Conservation (phyloP, 345 rosid genomes). For the Laguncularia racemosa region DNA sequence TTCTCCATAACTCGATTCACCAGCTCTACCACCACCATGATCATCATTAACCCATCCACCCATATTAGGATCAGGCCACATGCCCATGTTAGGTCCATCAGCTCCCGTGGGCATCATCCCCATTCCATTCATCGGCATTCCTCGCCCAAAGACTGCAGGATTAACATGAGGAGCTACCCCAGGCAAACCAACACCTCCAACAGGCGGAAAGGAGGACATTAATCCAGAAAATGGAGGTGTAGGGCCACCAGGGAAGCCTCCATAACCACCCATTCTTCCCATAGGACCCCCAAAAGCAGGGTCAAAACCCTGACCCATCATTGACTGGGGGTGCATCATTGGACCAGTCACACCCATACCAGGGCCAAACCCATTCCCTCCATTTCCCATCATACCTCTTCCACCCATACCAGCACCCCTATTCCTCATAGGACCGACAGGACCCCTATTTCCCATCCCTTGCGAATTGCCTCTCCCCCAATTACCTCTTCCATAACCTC, state of each 20-base stretch:
- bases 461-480: conserved; percentile 57
- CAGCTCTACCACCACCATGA: conserved; percentile 63
- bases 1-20: conserved; percentile 81
- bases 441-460: conserved; percentile 69
- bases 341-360: conserved; percentile 56
- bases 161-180: conserved; percentile 88
- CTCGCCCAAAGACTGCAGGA: conserved; percentile 74
- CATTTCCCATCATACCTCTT: conserved; percentile 58
- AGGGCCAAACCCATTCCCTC: conserved; percentile 67
- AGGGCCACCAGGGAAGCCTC: conserved; percentile 69
- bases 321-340: conserved; percentile 61
- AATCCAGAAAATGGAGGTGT: conserved; percentile 64
- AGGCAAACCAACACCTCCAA: conserved; percentile 60
- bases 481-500: conserved; percentile 61
- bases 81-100: conserved; percentile 71
- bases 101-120: conserved; percentile 69
- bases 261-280: conserved; percentile 72
- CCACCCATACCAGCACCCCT: conserved; percentile 67
- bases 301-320: conserved; percentile 85
- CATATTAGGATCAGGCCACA: conserved; percentile 72
- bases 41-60: conserved; percentile 74
- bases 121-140: conserved; percentile 71
- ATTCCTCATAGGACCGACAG: conserved; percentile 56
- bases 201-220: conserved; percentile 54
- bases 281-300: conserved; percentile 75